These are phyloP conservation scores for Candida silvicultrix DNA, from an alignment of 805 yeast genomes.

Conservation along the genomic window DNA sequence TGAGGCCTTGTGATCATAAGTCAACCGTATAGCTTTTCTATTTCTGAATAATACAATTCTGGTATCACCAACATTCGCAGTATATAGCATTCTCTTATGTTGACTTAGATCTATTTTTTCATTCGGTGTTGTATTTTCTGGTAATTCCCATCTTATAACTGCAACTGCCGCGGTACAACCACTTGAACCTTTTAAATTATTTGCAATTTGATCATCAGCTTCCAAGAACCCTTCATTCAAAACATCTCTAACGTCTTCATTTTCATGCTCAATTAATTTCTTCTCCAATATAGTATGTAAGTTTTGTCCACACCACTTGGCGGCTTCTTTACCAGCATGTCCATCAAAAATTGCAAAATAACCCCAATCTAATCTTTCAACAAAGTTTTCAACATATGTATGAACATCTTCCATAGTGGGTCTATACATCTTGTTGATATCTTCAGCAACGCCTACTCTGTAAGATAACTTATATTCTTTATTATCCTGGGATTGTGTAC, in stretches of 20 bases:
- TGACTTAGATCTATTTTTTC: slow-evolving; percentile 23
- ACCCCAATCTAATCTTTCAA: slow-evolving; percentile 89
- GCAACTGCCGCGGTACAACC: slow-evolving; percentile 98
- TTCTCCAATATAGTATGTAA: slow-evolving; percentile 65
- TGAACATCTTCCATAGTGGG: slow-evolving; percentile 96
- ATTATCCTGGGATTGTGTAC: too few relatives aligned
- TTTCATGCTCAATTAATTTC: slow-evolving; percentile 41
- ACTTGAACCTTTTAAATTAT: slow-evolving; percentile 61
- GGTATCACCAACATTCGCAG: slow-evolving; percentile 95
- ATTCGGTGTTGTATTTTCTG: slow-evolving; percentile 6
- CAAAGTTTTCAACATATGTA: slow-evolving; percentile 86
- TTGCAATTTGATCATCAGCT: slow-evolving; percentile 65
- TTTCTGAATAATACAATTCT: slow-evolving; percentile 71
- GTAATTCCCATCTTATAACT: slow-evolving; percentile 75
- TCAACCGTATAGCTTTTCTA: slow-evolving; percentile 70
- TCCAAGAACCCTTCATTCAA: slow-evolving; percentile 63
- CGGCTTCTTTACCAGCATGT: slow-evolving; percentile 91
- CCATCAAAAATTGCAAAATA: slow-evolving; percentile 96
- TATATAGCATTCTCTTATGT: slow-evolving; percentile 73
- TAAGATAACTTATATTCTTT: slow-evolving; percentile 49
- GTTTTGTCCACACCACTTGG: slow-evolving; percentile 91
- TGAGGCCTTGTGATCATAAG: slow-evolving; percentile 92
- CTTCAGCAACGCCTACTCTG: slow-evolving; percentile 88
- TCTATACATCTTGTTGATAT: slow-evolving; percentile 72
- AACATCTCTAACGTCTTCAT: slow-evolving; percentile 54